These are phyloP conservation scores for Raffaelea arxii DNA, from an alignment of 2,329 filamentous ascomycete genomes.

Conservation along the genomic window DNA sequence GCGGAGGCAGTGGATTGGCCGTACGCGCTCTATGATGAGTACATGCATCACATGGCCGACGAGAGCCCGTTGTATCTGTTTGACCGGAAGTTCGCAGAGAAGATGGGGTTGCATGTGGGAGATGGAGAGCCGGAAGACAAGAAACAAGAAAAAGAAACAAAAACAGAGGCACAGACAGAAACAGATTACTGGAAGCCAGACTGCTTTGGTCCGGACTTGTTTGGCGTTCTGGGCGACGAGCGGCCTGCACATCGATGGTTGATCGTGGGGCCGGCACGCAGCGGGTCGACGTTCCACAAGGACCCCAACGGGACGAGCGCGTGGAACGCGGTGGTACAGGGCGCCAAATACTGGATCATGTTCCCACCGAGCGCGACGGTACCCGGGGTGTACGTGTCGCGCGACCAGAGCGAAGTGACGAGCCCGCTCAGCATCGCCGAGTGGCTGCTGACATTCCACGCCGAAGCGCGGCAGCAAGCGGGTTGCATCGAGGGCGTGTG, in stretches of 20 bases:
- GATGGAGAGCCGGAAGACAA: slow-evolving; percentile 26
- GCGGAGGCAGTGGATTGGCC: slow-evolving; percentile 94
- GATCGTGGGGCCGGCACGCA: slow-evolving; percentile 78
- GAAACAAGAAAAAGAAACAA: slow-evolving; percentile 19
- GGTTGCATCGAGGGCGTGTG: slow-evolving; percentile 85
- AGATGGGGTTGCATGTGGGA: slow-evolving; percentile 65
- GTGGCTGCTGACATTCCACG: slow-evolving; percentile 86
- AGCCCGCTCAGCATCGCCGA: slow-evolving; percentile 93
- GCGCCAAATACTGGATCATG: slow-evolving; percentile 98
- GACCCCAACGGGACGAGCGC: slow-evolving; percentile 65
- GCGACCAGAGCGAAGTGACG: slow-evolving; percentile 87
- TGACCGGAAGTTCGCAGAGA: slow-evolving; percentile 76
- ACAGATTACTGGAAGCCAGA: slow-evolving; percentile 62
- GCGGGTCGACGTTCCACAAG: slow-evolving; percentile 93
- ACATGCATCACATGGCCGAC: slow-evolving; percentile 70
- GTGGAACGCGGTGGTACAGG: slow-evolving; percentile 89
- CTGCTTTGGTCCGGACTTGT: slow-evolving; percentile 82
- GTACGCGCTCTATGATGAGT: slow-evolving; percentile 67
- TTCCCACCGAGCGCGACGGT: slow-evolving; percentile 73
- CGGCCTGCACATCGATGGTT: slow-evolving; percentile 87
- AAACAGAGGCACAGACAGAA: neutral
- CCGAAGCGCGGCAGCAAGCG: slow-evolving; percentile 62
- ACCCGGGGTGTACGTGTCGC: slow-evolving; percentile 81
- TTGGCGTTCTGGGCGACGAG: slow-evolving; percentile 65
- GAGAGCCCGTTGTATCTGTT: slow-evolving; percentile 92